Percentiles rank a stretch among this genome's conserved stretches.
Conservation (phyloP, 805 yeast genomes). For the Yarrowia hollandica region DNA sequence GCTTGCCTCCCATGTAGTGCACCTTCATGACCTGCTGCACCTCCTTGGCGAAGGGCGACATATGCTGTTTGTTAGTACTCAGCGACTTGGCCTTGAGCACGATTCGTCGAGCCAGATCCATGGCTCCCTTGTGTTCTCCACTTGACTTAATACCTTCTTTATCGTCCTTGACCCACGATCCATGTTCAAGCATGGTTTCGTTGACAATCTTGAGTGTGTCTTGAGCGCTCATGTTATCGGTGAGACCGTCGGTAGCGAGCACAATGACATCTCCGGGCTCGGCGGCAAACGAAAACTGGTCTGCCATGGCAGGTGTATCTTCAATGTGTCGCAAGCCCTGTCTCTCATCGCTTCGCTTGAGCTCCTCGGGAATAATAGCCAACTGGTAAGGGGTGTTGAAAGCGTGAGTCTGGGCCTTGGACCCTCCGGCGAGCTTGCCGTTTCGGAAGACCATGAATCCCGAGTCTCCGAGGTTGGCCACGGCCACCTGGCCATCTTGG, state of each 20-base stretch:
- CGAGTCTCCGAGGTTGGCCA: constrained; percentile 90
- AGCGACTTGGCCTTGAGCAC: constrained; percentile 67
- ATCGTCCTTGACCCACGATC: constrained; percentile 40
- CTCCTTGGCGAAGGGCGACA: constrained; percentile 85
- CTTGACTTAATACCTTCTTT: constrained; percentile 35
- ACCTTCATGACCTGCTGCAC: constrained; percentile 64
- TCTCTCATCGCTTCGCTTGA: constrained; percentile 46
- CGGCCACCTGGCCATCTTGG: constrained; percentile 53
- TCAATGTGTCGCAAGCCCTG: constrained; percentile 53
- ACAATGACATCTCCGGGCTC: constrained; percentile 71
- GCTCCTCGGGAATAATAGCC: constrained; percentile 76
- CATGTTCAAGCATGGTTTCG: constrained; percentile 49
- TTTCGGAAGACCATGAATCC: constrained; percentile 87
- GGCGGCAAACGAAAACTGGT: constrained; percentile 63
- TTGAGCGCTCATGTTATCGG: constrained; percentile 74
- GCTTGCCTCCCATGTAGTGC: constrained; percentile 85
- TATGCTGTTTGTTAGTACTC: constrained; percentile 70
- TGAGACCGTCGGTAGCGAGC: constrained; percentile 91
- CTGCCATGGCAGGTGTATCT: constrained; percentile 70
- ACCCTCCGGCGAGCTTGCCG: constrained; percentile 59
- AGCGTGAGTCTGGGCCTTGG: constrained; percentile 77
- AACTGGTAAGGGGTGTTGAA: constrained; percentile 93
- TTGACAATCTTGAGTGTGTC: constrained; percentile 70
- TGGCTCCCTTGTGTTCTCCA: constrained; percentile 42
- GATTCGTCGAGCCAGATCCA: constrained; percentile 53